These are phyloP conservation scores for Pythium scleroteichum DNA, from an alignment of 352 stramenopile genomes.

Conservation along the genomic window DNA sequence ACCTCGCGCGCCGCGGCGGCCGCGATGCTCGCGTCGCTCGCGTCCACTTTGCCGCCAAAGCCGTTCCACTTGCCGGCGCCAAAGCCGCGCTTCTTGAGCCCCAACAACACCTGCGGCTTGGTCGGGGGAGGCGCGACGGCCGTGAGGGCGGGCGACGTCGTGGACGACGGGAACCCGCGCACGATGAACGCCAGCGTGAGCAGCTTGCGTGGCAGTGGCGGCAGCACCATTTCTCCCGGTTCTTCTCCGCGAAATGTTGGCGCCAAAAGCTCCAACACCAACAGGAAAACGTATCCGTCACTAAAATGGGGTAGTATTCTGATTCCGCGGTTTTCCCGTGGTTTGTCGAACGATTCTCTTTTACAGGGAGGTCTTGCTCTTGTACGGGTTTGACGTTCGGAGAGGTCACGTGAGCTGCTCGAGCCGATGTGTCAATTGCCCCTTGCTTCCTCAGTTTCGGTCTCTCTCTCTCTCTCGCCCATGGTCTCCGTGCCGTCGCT, in stretches of 20 bases:
- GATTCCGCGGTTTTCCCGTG: no score
- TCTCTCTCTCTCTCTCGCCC: not conserved
- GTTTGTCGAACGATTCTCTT: conserved; percentile 3
- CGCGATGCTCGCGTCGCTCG: conserved; percentile 40
- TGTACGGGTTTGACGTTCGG: conserved; percentile 24
- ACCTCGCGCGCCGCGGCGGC: conserved; percentile 40
- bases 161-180: not conserved
- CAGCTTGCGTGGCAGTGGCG: conserved; percentile 27
- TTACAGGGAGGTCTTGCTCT: conserved; percentile 14
- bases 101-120: conserved; percentile 42
- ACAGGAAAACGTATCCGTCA: no score
- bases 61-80: conserved; percentile 76
- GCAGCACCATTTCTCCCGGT: conserved; percentile 23
- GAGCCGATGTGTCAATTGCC: no score
- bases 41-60: conserved; percentile 78
- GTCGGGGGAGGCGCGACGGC: not conserved
- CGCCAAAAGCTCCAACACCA: no score
- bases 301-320: no score
- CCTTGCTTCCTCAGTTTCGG: no score
- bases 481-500: conserved; percentile 26
- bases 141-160: not conserved
- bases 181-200: conserved; percentile 31
- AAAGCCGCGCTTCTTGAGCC: conserved; percentile 81
- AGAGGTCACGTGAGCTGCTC: not conserved
- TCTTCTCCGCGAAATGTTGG: no score